Conservation (phyloP, 148 eudicot genomes). For the Drosera capensis region DNA sequence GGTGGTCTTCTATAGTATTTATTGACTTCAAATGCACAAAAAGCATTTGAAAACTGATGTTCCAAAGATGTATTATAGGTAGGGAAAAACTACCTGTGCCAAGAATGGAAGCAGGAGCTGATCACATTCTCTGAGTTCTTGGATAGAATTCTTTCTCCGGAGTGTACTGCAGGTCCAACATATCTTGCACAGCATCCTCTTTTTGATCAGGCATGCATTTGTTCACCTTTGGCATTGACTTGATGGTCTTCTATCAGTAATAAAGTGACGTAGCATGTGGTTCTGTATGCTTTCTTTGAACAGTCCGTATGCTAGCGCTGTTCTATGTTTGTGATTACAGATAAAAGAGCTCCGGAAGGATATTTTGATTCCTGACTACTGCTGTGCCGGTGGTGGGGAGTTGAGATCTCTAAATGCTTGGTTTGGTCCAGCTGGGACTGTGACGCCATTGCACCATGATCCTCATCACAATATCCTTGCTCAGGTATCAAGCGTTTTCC, state of each 20-base stretch:
- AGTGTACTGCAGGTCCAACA: constrained; percentile 36
- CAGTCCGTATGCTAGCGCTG: constrained; percentile 16
- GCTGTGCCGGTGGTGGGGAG: constrained; percentile 87
- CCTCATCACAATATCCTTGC: constrained; percentile 95
- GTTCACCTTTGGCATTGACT: too few species aligned
- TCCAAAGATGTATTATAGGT: constrained; percentile 34
- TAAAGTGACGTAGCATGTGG: too few species aligned
- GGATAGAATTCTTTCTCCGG: constrained; percentile 46
- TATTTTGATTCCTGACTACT: constrained; percentile 77
- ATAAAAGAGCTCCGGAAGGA: constrained; percentile 81
- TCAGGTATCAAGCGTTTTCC: constrained; percentile 37
- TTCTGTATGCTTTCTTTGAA: too few species aligned
- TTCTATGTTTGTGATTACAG: constrained; percentile 30
- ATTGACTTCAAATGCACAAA: too few species aligned
- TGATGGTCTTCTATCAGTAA: too few species aligned
- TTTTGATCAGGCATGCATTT: constrained; percentile 89
- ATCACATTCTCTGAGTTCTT: constrained; percentile 80
- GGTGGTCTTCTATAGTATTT: too few species aligned
- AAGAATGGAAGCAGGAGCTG: constrained; percentile 97
- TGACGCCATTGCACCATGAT: constrained; percentile 94
- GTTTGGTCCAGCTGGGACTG: constrained; percentile 98
- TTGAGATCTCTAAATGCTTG: constrained; percentile 81
- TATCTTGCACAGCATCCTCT: constrained; percentile 96
- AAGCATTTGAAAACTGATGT: constrained; percentile 10
- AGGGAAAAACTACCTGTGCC: constrained; percentile 72